Evolutionary conservation across 2,329 filamentous ascomycete genomes (phyloP).

Genomic region (Ophiocordyceps camponoti-leonardi): DNA sequence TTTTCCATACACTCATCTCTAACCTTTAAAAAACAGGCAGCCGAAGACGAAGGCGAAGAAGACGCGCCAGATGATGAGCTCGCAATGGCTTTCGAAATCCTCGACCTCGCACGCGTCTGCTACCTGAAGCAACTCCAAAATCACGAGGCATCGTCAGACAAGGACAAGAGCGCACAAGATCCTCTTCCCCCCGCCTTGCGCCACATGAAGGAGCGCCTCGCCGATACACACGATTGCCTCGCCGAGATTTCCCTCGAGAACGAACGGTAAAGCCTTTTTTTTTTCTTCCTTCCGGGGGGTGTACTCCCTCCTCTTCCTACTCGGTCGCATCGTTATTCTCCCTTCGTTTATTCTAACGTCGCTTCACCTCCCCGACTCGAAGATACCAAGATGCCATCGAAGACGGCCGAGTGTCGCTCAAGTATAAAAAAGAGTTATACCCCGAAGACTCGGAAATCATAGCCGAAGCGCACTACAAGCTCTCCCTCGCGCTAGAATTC

Average conservation of each 20-base stretch:
- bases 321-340: too few species aligned
- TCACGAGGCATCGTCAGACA: constrained; percentile 17
- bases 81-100: constrained; percentile 65
- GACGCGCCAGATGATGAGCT: constrained; percentile 59
- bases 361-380: too few species aligned
- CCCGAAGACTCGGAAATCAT: constrained; percentile 68
- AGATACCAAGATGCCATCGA: constrained; percentile 73
- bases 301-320: too few species aligned
- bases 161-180: constrained; percentile 23
- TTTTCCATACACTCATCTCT: background rate
- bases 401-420: constrained; percentile 63
- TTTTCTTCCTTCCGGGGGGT: background rate
- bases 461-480: constrained; percentile 91
- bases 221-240: constrained; percentile 85
- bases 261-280: constrained; percentile 40
- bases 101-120: constrained; percentile 59
- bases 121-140: constrained; percentile 37
- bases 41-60: constrained; percentile 26
- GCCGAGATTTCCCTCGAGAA: constrained; percentile 96
- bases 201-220: constrained; percentile 68
- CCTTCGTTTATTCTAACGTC: too few species aligned
- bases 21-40: constrained; percentile 7
- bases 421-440: constrained; percentile 64
- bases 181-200: constrained; percentile 24
- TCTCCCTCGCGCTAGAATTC: constrained; percentile 89